Evolutionary conservation across 2,329 filamentous ascomycete genomes (phyloP), one percentile per base, ranked within the genome.

Genomic region (Polytolypa hystricis): DNA sequence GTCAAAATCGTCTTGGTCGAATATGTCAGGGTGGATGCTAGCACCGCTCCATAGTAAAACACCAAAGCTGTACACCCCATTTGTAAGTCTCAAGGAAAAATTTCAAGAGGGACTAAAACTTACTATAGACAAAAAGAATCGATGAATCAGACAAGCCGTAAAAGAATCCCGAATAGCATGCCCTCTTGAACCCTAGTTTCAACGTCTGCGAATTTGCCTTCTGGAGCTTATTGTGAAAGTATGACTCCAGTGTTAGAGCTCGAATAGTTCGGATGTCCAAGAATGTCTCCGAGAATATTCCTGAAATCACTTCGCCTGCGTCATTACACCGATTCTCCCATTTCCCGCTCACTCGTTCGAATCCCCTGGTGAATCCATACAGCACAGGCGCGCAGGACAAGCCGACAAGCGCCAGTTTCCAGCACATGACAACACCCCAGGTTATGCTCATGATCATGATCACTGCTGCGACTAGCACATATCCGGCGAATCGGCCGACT

Each of bases 331-430:
- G 68, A 1, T 61, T 58, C 50, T 95, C 86, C 82, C 84, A 93
- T 35, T 69, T 74, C 7, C 71, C 71, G 46, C 75, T 82, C 7
- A 81, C 65, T 2, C 61, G 53, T 1, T 81, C 71, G 47, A 84
- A 87, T 0, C 68, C 65, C 42, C 76, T 73, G 1, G 81, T 79
- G 1, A 81, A 69, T 1, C 58, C 66, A 37, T 82, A 74, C 30
- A 93, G 69, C 9, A 83, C 60, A 0, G 85, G 84, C 0, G 73
- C 66, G 30, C 75, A 75, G 0, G 76, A 70, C 5, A 95, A 62
- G 1, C 81, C 74, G 10, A 94, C 80, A 0, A 94, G 65, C 0
- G 84, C 84, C 19, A 95, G 65, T 51, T 81, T 81, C 85, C 86
- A 94, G 30, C 78, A 79, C 19, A 81, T 71, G 1, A 68, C 54